Evolutionary conservation across 1,284 basidiomycete genomes (phyloP), one percentile per base, ranked within the genome.

Genomic region (Kwoniella shivajii): DNA sequence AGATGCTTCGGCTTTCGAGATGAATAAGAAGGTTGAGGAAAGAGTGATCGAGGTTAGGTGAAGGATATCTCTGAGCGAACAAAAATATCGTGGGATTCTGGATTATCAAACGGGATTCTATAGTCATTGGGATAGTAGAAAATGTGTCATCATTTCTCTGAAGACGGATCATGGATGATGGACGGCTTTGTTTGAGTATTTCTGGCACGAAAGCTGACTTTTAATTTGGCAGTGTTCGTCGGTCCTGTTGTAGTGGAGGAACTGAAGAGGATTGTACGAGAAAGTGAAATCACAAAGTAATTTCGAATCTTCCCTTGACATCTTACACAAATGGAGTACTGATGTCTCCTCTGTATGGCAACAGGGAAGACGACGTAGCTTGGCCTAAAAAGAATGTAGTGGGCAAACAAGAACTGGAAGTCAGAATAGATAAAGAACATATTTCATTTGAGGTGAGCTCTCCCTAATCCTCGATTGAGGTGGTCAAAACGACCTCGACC

Each of bases 321-420:
- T 36, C 10, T n/a, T 36, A 10, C 34, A 36, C n/a, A n/a, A 36
- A 36, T 36, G 10, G 34, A n/a, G n/a, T 29, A 31, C 50, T 43
- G 50, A 52, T 27, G 18, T 5, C 43, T n/a, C 20, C 20, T 6
- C 22, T 18, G 49, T 27, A 29, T 20, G n/a, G n/a, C 16, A 36
- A 16, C 78, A 96, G 92, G 81, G 96, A 99, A 84, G 95, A 99
- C 76, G 95, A 99, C 78, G 84, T 87, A 0, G 89, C 92, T 69
- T 99, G 95, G 96, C 95, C 95, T 4, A 95, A 96, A 81, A 97
- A 95, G 83, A 96, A 97, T 77, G 90, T 96, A 43, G 92, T 96
- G 20, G 96, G 95, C 41, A 91, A 94, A 78, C 95, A 99, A 77
- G 96, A 99, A 78, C 84, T 99, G 45, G 95, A 99, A 78, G 90